Conservation (phyloP, 202 grass and related monocot species). For the Hordeum pubiflorum region DNA sequence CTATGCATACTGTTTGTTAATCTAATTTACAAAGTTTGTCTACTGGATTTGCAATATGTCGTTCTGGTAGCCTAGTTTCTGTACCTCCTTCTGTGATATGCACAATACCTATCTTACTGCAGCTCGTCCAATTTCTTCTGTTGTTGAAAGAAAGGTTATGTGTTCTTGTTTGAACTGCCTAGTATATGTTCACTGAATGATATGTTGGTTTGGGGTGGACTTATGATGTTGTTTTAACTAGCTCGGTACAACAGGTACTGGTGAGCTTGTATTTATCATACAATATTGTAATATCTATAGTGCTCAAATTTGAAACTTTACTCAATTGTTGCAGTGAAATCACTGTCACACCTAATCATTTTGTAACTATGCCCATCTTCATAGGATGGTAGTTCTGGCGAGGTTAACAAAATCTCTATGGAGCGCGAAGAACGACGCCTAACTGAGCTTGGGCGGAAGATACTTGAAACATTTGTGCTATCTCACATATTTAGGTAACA, state of each 20-base stretch:
- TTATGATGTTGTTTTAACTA: constrained; percentile 12
- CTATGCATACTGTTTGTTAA: not conserved
- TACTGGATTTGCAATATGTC: not conserved
- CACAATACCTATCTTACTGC: not conserved
- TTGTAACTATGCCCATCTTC: constrained; percentile 12
- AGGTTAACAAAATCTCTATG: constrained; percentile 75
- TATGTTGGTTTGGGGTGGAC: not conserved
- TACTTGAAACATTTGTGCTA: constrained; percentile 79
- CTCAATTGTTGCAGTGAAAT: constrained; percentile 6
- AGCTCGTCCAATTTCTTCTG: not conserved
- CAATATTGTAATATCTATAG: not conserved
- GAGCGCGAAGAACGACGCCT: constrained; percentile 71
- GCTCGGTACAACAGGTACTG: not conserved
- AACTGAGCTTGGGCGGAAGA: constrained; percentile 71
- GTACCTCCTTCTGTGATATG: not conserved
- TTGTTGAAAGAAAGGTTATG: not conserved
- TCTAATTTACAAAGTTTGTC: not conserved
- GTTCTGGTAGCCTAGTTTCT: constrained; percentile 1
- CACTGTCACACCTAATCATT: not conserved
- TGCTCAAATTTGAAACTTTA: not conserved
- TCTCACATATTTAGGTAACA: constrained; percentile 75
- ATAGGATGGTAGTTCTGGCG: constrained; percentile 60
- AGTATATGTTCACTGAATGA: constrained; percentile 2
- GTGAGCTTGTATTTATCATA: not conserved
- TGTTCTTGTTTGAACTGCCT: not conserved